Evolutionary conservation across 306 rosid species (phyloP), one percentile per base, ranked within the genome.

Genomic region (Citrullus mucosospermus): DNA sequence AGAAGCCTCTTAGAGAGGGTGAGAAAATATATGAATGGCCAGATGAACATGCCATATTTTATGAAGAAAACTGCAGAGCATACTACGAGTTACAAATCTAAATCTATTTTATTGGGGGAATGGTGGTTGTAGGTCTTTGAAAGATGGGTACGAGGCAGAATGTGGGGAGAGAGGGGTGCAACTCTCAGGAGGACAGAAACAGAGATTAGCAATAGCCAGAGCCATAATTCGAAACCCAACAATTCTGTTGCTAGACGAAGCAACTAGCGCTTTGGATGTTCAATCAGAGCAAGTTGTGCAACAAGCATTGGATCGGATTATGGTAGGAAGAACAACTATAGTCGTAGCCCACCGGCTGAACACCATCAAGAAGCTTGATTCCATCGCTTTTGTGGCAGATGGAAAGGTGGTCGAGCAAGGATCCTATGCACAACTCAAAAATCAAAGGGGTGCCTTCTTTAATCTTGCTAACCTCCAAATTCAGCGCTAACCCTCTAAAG

Each of bases 151-250:
- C 71, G 90, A 85, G 44, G 91, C 97, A 0, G 93, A 95, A 81
- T 91, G 97, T 62, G 99, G 99, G n/a, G 97, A 95, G 82, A 88
- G 99, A 80, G 99, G 99, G 20, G 97, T 92, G 57, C 97, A 95
- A 61, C 80, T 95, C 15, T 95, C 99, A 44, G 99, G 99, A 75
- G 99, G 99, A 9, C 97, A 95, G 77, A 95, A 95, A 81, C 99
- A 95, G 56, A 88, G 99, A 83, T 86, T 95, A 70, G 97, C 96
- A 75, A 92, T 95, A 55, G 97, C 99, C 77, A 87, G 97, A 62
- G 98, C 98, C 57, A 95, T 95, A 85, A 86, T 95, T 28, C 58
- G 98, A 65, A 91, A 87, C 80, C 97, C 98, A 50, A 92, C 78
- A 1, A 86, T 95, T 70, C 78, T 95, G 10, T 76, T 95, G 53